phyloP scores from a whole-genome alignment of 2,329 filamentous ascomycete genomes.

The Colletotrichum navitas region DNA sequence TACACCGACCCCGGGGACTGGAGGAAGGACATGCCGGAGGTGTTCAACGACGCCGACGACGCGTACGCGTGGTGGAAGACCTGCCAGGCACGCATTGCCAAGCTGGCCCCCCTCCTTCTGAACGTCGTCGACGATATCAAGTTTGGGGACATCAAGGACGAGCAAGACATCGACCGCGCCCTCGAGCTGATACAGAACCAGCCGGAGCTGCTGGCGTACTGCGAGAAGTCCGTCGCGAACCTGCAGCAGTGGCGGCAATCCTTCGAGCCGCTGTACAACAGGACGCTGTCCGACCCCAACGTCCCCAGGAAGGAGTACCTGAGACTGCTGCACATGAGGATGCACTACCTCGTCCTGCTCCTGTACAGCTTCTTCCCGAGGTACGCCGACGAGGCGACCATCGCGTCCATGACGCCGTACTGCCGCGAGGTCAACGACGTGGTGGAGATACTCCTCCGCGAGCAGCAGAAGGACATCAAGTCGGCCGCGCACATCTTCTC shows the following conservation, averaged over 20 bases:
- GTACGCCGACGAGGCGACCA: slow-evolving; percentile 53
- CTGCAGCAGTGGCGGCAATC: slow-evolving; percentile 56
- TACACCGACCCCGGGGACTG: slow-evolving; percentile 29
- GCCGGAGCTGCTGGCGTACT: slow-evolving; percentile 34
- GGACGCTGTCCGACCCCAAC: slow-evolving; percentile 45
- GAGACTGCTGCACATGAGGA: slow-evolving; percentile 54
- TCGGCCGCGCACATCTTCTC: slow-evolving; percentile 53
- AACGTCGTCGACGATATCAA: slow-evolving; percentile 36
- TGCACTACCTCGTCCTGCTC: slow-evolving; percentile 57
- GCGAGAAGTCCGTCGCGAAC: slow-evolving; percentile 15
- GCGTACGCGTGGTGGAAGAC: slow-evolving; percentile 55
- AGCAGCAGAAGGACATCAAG: slow-evolving; percentile 41
- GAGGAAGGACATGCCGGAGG: slow-evolving; percentile 50
- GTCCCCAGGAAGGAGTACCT: slow-evolving; percentile 45
- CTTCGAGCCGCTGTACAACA: slow-evolving; percentile 54
- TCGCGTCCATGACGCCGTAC: slow-evolving; percentile 55
- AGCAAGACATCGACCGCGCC: slow-evolving; percentile 19
- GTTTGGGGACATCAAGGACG: slow-evolving; percentile 33
- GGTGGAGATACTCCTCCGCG: slow-evolving; percentile 52
- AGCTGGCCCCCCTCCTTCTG: slow-evolving; percentile 39
- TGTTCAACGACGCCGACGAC: slow-evolving; percentile 52
- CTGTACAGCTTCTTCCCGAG: slow-evolving; percentile 55
- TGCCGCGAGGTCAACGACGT: slow-evolving; percentile 58
- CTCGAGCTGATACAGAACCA: slow-evolving; percentile 24
- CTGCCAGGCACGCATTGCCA: slow-evolving; percentile 54